Conservation (phyloP, 2,329 filamentous ascomycete species). For the Penicillium sp. region DNA sequence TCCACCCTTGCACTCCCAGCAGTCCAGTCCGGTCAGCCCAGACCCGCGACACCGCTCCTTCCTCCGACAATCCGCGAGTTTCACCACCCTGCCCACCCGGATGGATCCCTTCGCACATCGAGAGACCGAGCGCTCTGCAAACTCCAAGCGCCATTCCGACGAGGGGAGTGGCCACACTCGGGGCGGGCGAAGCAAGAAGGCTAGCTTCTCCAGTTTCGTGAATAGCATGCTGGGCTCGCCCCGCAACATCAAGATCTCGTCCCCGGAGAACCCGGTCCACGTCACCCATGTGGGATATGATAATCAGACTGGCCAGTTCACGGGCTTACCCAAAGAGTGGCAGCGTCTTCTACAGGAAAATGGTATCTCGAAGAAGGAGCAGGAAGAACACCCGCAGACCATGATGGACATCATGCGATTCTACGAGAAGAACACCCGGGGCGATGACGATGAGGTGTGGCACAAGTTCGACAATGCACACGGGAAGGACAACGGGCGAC, state of each 20-base stretch:
- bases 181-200: slow-evolving; percentile 70
- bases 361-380: slow-evolving; percentile 93
- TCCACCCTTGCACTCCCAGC: slow-evolving; percentile 47
- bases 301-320: slow-evolving; percentile 93
- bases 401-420: slow-evolving; percentile 95
- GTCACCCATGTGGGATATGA: slow-evolving; percentile 98
- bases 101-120: slow-evolving; percentile 52
- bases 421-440: slow-evolving; percentile 90
- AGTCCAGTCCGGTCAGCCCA: slow-evolving; percentile 57
- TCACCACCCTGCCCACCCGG: slow-evolving; percentile 53
- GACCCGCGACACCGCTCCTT: slow-evolving; percentile 57
- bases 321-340: slow-evolving; percentile 96
- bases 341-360: slow-evolving; percentile 92
- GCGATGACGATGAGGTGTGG: slow-evolving; percentile 81
- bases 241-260: slow-evolving; percentile 85
- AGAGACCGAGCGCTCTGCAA: slow-evolving; percentile 51
- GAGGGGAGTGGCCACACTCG: slow-evolving; percentile 59
- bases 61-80: slow-evolving; percentile 67
- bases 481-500: slow-evolving; percentile 6
- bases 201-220: slow-evolving; percentile 84
- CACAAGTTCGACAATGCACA: slow-evolving; percentile 94
- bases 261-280: slow-evolving; percentile 94
- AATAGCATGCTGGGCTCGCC: slow-evolving; percentile 81
- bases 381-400: slow-evolving; percentile 91
- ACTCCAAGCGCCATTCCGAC: slow-evolving; percentile 75